Evolutionary conservation across 2,329 filamentous ascomycete genomes (phyloP), one percentile per base, ranked within the genome.

Genomic region (Thyridium curvatum): DNA sequence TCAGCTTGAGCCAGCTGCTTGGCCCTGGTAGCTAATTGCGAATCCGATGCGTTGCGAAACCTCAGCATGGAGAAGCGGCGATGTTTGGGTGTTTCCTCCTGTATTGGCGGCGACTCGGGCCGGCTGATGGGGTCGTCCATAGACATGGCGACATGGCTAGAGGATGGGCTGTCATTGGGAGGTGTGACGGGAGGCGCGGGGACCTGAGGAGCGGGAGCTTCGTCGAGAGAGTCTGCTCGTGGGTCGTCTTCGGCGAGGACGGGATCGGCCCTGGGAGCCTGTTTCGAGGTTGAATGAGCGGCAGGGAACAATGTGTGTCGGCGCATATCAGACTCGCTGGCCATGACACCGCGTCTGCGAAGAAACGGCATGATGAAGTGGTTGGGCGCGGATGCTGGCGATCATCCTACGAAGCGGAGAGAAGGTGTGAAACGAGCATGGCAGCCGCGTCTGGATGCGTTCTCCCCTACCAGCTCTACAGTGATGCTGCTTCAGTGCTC

Each of bases 1-100:
- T 72, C 66, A 43, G 69, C 66, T 45, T 66, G 62, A 34, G 69
- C 68, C 40, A 88, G 82, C 52, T 84, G 77, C 58, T 83, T 89
- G 38, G 84, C 83, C 57, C 79, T 77, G 21, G 80, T 69, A 10
- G 87, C 88, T 44, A 97, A 66, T 60, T 96, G 89, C 37, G 89
- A 85, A 64, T 97, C 91, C 8, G 90, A 96, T 45, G 88, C 90
- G 74, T 95, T 90, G 53, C 89, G 85, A 59, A 93, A 89, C 55
- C 84, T 82, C 64, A 95, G 69, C 61, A 94, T 69, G 40, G 76
- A 81, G 56, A 83, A 83, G 44, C 78, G 74, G 43, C 71, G 73
- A 50, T 78, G 72, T 51, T 73, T 79, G 28, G 64, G 63, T 26
- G 63, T 68, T 52, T 79, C 70, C 36, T 76, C 73, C 49, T 77